These are phyloP conservation scores for Solanum virginianum DNA, from an alignment of 257 asterid species.

Conservation along the genomic window DNA sequence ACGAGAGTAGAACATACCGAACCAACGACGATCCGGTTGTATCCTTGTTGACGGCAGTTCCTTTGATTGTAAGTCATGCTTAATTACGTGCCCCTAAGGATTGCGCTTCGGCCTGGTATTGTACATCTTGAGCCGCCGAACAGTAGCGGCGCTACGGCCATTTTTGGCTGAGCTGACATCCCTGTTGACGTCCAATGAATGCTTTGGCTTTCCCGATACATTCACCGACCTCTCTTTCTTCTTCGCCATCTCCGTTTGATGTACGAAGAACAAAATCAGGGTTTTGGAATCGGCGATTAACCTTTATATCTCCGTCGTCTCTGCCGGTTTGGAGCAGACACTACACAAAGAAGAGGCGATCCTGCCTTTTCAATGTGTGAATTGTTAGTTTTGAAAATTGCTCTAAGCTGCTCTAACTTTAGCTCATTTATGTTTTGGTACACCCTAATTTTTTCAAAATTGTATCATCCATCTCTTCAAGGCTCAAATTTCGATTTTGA, in stretches of 20 bases:
- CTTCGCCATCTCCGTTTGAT: slow-evolving; percentile 37
- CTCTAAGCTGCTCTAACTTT: neutral
- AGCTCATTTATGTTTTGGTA: neutral
- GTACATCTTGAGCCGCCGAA: slow-evolving; percentile 93
- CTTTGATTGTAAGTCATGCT: slow-evolving; percentile 81
- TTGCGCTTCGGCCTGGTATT: slow-evolving; percentile 57
- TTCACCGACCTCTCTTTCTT: slow-evolving; percentile 68
- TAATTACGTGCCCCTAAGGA: slow-evolving; percentile 37
- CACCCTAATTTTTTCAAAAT: too few relatives aligned
- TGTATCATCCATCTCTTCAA: too few relatives aligned
- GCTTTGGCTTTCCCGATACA: slow-evolving; percentile 93
- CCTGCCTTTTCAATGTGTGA: neutral
- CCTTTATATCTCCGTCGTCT: neutral
- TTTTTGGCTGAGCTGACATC: slow-evolving; percentile 20
- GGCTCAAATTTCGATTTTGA: too few relatives aligned
- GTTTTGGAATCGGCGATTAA: neutral
- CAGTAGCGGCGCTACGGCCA: slow-evolving; percentile 79
- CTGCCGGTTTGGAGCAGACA: neutral
- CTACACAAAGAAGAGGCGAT: neutral
- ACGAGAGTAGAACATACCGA: slow-evolving; percentile 31
- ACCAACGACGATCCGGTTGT: slow-evolving; percentile 93
- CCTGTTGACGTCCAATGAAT: slow-evolving; percentile 70
- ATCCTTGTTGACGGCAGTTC: slow-evolving; percentile 85
- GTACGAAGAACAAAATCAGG: neutral
- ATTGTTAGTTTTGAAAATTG: neutral